A percentile compares a stretch with the other conserved stretches of the same genome.
These are phyloP conservation scores for Hypholoma fasciculare DNA, from an alignment of 768 basidiomycete species.

Conservation along the genomic window DNA sequence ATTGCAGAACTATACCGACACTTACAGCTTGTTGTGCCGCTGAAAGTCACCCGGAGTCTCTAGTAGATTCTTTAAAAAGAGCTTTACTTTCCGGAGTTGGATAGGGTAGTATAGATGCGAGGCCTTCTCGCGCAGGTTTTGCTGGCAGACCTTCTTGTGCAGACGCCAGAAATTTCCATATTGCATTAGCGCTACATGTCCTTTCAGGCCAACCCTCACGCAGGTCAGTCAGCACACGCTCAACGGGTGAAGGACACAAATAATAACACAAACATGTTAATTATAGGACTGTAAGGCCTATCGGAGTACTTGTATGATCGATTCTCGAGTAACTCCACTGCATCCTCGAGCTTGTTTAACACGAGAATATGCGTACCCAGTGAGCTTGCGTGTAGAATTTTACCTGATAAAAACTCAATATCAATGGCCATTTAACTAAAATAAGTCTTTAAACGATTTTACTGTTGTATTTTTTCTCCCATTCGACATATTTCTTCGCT, in stretches of 20 bases:
- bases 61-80: constrained; percentile 28
- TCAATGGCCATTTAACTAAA: neutral
- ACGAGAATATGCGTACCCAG: constrained; percentile 23
- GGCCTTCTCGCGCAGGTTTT: constrained; percentile 28
- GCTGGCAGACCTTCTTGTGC: constrained; percentile 35
- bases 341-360: constrained; percentile 22
- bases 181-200: constrained; percentile 30
- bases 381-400: constrained; percentile 19
- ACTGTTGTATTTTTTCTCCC: constrained; percentile 18
- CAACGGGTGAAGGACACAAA: neutral
- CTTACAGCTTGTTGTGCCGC: constrained; percentile 13
- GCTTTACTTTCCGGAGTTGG: constrained; percentile 28
- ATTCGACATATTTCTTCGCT: constrained; percentile 9
- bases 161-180: constrained; percentile 37
- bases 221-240: neutral
- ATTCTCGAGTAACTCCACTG: constrained; percentile 33
- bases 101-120: constrained; percentile 25
- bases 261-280: constrained; percentile 4
- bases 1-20: too few relatives aligned
- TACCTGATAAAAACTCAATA: constrained; percentile 1
- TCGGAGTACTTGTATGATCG: constrained; percentile 45
- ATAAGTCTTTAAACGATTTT: neutral
- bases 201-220: constrained; percentile 31
- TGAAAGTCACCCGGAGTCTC: constrained; percentile 11
- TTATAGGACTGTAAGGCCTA: constrained; percentile 30